These are phyloP conservation scores for Calonectria multiphialidica DNA, from an alignment of 2,329 filamentous ascomycete species.

Conservation along the genomic window DNA sequence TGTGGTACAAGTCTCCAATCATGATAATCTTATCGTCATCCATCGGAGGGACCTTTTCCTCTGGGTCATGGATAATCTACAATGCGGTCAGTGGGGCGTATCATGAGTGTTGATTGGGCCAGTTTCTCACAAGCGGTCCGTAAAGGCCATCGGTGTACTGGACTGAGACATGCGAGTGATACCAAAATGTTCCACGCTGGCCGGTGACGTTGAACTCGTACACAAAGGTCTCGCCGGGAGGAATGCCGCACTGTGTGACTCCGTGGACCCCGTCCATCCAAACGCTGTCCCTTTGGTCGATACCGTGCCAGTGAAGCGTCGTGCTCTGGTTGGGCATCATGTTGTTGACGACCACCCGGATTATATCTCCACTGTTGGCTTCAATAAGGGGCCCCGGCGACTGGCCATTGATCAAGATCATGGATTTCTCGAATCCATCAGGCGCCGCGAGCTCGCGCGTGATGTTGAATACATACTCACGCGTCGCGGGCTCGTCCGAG, in stretches of 20 bases:
- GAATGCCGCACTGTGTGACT: slow-evolving; percentile 70
- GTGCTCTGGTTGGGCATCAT: slow-evolving; percentile 62
- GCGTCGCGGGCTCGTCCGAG: slow-evolving; percentile 6
- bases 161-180: slow-evolving; percentile 19
- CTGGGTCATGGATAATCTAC: slow-evolving; percentile 52
- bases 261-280: slow-evolving; percentile 60
- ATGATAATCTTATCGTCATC: slow-evolving; percentile 54
- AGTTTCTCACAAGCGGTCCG: slow-evolving; percentile 48
- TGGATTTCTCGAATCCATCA: slow-evolving; percentile 47
- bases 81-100: slow-evolving; percentile 29
- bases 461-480: slow-evolving; percentile 25
- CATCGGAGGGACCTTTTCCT: slow-evolving; percentile 48
- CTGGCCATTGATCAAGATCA: slow-evolving; percentile 71
- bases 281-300: slow-evolving; percentile 55
- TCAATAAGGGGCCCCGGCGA: slow-evolving; percentile 73
- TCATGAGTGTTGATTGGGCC: slow-evolving; percentile 9
- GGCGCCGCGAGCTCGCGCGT: slow-evolving; percentile 9
- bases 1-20: slow-evolving; percentile 53
- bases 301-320: slow-evolving; percentile 60
- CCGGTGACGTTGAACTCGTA: slow-evolving; percentile 53
- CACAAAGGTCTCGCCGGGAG: slow-evolving; percentile 63
- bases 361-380: slow-evolving; percentile 67
- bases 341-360: slow-evolving; percentile 74
- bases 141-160: slow-evolving; percentile 70
- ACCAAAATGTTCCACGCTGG: slow-evolving; percentile 25